Base-by-base conservation (phyloP, 2,329 filamentous ascomycete species). In the Orbilia brochopaga region DNA sequence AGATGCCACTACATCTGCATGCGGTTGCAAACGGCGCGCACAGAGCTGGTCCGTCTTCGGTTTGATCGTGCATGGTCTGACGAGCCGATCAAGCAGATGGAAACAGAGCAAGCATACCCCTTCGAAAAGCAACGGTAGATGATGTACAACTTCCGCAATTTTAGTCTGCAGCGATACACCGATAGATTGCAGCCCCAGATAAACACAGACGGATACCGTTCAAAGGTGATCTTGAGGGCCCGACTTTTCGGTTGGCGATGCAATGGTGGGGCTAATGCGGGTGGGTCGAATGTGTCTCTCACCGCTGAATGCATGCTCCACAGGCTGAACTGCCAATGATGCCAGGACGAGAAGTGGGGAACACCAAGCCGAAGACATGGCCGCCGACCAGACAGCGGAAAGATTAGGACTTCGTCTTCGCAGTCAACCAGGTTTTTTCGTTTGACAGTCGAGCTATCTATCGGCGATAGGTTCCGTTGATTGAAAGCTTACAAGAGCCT, bases 61-160 rank as follows among this genome's bases (percentile, higher is more conserved):
- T 50, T 69, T 48, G 55, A 54, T 42, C 24, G 55, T 67, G 58
- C 40, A 60, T 64, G 58, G 54, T 70, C 66, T 64, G 35, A 64
- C 66, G 19, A 56, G 66, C 54, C 44, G 66, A 70, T 70, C 59
- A 19, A 59, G 59, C 44, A 58, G 44, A 56, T 44, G 8, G 8
- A 54, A 13, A 35, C 24, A 3, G 21, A 40, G 53, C 58, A 62
- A 27, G 53, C 59, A 62, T 70, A 44, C 37, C 54, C 54, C 54
- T 46, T 59, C 40, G 27, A 46, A 40, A 50, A 46, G 15, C 35
- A 54, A 55, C 59, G 59, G 59, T 32, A 60, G 59, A 64, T 70
- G 66, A 60, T 70, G 59, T 63, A 63, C 52, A 50, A 32, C 19
- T 60, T 60, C 66, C 66, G 66, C 59, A 64, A 64, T 64, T 59